phyloP scores from a whole-genome alignment of 192 early-diverging fungal species.

The Chytriomyces confervae region DNA sequence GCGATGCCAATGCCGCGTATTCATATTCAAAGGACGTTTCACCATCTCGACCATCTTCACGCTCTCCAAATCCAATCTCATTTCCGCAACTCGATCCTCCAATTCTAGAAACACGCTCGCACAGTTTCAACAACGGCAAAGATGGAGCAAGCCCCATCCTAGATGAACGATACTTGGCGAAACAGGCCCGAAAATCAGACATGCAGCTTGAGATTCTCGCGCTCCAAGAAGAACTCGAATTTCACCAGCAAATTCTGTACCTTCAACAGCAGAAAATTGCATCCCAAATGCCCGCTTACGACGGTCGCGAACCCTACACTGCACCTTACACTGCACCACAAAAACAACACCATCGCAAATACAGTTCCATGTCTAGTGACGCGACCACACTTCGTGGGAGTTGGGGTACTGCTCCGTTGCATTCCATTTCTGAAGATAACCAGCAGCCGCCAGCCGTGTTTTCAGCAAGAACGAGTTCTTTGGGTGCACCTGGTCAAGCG shows the following conservation, averaged over 20 bases:
- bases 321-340: not conserved
- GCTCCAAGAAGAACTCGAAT: not conserved
- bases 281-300: not conserved
- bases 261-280: constrained; percentile 2
- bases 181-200: not conserved
- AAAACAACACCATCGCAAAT: not conserved
- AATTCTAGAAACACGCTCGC: not conserved
- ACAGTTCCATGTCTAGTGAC: not conserved
- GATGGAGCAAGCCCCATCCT: not conserved
- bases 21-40: not conserved
- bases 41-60: not conserved
- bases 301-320: not conserved
- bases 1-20: not conserved
- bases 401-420: not conserved
- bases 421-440: not conserved
- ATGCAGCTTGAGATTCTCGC: not conserved
- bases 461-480: not conserved
- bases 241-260: not conserved
- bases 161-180: not conserved
- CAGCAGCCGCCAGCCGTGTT: not conserved
- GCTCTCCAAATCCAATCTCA: not conserved
- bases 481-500: not conserved
- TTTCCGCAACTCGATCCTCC: not conserved
- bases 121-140: not conserved
- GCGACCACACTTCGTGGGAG: not conserved